Conservation (phyloP, 2,329 filamentous ascomycete species). For the Stagonosporopsis vannaccii region DNA sequence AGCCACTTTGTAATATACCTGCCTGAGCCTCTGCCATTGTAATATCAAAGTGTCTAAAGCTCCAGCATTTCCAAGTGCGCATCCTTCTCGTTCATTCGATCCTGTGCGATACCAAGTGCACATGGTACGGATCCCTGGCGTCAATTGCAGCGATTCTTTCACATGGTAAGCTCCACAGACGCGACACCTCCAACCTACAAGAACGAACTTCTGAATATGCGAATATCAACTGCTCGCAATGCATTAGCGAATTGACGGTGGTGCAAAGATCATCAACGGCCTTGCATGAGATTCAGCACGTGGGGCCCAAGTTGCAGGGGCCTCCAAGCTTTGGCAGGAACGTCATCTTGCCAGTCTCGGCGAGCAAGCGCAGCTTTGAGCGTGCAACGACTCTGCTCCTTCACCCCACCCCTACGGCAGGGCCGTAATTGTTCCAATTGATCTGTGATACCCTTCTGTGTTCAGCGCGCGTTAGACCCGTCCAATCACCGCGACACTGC, state of each 20-base stretch:
- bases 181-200: not conserved
- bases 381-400: slow-evolving; percentile 2
- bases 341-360: slow-evolving; percentile 22
- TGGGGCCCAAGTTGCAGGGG: slow-evolving; percentile 16
- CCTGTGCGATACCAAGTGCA: not conserved
- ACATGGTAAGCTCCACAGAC: not conserved
- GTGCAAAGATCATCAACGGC: slow-evolving; percentile 4
- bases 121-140: not conserved
- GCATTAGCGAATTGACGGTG: not conserved
- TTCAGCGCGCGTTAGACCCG: not conserved
- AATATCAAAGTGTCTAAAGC: not conserved
- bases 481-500: not conserved
- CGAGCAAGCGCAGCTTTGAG: slow-evolving; percentile 12
- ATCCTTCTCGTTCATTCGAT: not conserved
- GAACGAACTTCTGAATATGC: not conserved
- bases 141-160: not conserved
- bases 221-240: not conserved
- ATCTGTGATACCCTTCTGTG: slow-evolving; percentile 3
- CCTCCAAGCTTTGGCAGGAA: slow-evolving; percentile 19
- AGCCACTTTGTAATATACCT: not conserved
- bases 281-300: slow-evolving; percentile 14
- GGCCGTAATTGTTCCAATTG: slow-evolving; percentile 9
- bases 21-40: not conserved
- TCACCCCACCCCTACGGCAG: slow-evolving; percentile 23
- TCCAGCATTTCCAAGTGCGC: not conserved